phyloP scores from a whole-genome alignment of 2,329 filamentous ascomycete species.

The Lasiodiplodia hormozganensis region DNA sequence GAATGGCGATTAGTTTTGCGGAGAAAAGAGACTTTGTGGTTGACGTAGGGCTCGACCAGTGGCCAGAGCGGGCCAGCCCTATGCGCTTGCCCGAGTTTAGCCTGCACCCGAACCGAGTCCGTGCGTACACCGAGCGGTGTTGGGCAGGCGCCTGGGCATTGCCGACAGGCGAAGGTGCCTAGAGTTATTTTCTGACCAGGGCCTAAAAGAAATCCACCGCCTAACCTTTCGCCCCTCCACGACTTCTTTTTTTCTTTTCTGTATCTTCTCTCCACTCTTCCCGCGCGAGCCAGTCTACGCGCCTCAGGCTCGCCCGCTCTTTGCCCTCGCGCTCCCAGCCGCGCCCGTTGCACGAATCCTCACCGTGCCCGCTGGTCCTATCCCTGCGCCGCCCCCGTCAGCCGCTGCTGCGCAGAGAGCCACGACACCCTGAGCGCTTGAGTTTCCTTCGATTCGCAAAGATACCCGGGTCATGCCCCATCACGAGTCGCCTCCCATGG shows the following conservation, averaged over 20 bases:
- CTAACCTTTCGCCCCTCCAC: conserved; percentile 9
- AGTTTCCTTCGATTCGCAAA: conserved; percentile 5
- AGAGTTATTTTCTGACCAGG: conserved; percentile 24
- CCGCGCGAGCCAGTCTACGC: conserved; percentile 10
- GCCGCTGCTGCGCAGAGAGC: conserved; percentile 20
- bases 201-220: conserved; percentile 27
- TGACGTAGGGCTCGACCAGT: conserved; percentile 3
- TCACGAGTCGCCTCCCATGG: conserved; percentile 58
- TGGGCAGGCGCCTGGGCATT: conserved; percentile 13
- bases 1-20: conserved; percentile 16
- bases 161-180: conserved; percentile 8
- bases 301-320: conserved; percentile 5
- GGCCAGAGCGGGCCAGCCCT: conserved; percentile 22
- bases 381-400: conserved; percentile 6
- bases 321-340: conserved; percentile 9
- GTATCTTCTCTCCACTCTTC: conserved; percentile 8
- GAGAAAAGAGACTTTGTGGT: conserved; percentile 7
- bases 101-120: conserved; percentile 3
- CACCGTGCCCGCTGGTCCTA: conserved; percentile 6
- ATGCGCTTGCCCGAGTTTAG: conserved; percentile 21
- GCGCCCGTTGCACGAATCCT: conserved; percentile 22
- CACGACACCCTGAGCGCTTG: conserved; percentile 4
- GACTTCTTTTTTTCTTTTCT: conserved; percentile 11
- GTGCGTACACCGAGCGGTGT: conserved; percentile 13
- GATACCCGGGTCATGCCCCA: conserved; percentile 52